Evolutionary conservation across 2,329 filamentous ascomycete species (phyloP).

Genomic region (Hypoxylon sp.): DNA sequence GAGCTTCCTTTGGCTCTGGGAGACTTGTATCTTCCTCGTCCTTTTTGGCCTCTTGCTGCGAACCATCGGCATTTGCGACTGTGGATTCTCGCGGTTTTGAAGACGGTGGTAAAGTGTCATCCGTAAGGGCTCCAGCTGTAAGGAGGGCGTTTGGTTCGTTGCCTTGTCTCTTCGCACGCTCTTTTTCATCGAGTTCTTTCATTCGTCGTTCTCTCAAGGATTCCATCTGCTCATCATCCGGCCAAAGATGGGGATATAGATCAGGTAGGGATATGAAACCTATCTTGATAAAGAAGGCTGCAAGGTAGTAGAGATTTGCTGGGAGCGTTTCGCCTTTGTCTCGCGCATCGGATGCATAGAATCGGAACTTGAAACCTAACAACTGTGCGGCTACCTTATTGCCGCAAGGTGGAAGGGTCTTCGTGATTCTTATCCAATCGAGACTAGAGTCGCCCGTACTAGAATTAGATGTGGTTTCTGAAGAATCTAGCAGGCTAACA

Average conservation of each 20-base stretch:
- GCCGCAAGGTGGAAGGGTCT: constrained; percentile 84
- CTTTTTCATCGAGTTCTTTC: constrained; percentile 84
- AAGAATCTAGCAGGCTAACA: constrained; percentile 65
- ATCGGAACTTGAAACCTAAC: constrained; percentile 95
- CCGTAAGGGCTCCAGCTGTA: constrained; percentile 86
- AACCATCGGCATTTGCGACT: constrained; percentile 67
- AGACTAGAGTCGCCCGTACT: constrained; percentile 57
- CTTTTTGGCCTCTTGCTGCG: constrained; percentile 63
- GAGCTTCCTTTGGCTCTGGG: constrained; percentile 81
- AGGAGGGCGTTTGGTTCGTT: constrained; percentile 85
- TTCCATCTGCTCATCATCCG: constrained; percentile 86
- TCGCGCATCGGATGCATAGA: constrained; percentile 87
- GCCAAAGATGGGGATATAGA: constrained; percentile 92
- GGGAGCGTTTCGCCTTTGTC: constrained; percentile 83
- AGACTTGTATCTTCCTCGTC: constrained; percentile 65
- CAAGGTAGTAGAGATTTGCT: constrained; percentile 92
- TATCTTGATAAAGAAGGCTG: constrained; percentile 94
- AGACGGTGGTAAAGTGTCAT: constrained; percentile 77
- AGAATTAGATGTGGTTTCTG: constrained; percentile 64
- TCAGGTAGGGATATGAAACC: constrained; percentile 95
- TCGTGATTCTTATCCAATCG: constrained; percentile 84
- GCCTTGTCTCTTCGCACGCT: constrained; percentile 78
- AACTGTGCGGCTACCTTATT: constrained; percentile 95
- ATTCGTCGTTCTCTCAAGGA: constrained; percentile 76
- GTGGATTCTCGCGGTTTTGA: constrained; percentile 65